Evolutionary conservation across 176 grass and related monocot species (phyloP).

Genomic region (Aegilops bicornis): DNA sequence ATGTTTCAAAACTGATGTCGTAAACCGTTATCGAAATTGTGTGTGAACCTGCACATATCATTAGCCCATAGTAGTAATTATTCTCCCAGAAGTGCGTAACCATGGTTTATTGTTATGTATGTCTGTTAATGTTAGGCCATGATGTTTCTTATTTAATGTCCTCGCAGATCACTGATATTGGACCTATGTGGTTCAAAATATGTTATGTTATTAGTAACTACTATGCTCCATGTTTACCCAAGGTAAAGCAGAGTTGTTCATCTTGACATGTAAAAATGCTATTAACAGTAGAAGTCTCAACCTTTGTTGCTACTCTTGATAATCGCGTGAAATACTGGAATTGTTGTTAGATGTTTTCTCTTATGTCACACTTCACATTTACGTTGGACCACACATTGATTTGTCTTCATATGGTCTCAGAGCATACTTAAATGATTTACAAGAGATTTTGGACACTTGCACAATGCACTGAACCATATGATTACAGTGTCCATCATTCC

Average conservation of each 20-base stretch:
- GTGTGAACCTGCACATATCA: neutral
- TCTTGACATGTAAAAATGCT: neutral
- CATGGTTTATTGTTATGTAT: neutral
- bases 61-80: neutral
- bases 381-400: neutral
- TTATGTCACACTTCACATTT: neutral
- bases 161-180: neutral
- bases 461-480: neutral
- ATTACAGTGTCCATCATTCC: neutral
- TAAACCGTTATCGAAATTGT: neutral
- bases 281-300: neutral
- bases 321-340: neutral
- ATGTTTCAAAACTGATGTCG: neutral
- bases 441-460: neutral
- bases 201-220: neutral
- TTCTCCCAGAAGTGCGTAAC: neutral
- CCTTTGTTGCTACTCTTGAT: neutral
- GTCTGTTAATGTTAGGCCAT: neutral
- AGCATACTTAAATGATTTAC: neutral
- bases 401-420: neutral
- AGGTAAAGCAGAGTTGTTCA: neutral
- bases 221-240: neutral
- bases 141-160: neutral
- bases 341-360: conserved; percentile 1
- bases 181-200: neutral